Conservation (phyloP, 2,329 filamentous ascomycete species). For the Sporothrix pallida region DNA sequence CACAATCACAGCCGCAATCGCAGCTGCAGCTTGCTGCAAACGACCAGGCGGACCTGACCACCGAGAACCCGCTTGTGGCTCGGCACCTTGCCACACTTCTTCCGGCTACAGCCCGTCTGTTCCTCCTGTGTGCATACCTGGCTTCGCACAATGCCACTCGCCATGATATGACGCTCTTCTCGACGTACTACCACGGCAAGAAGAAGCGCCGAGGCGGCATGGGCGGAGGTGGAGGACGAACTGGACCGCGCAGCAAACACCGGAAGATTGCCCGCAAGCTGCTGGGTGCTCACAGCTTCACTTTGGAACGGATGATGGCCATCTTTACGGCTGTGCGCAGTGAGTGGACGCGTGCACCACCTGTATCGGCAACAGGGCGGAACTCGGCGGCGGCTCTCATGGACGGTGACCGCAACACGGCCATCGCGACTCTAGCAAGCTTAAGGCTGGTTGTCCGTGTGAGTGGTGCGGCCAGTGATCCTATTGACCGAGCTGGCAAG, state of each 20-base stretch:
- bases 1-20: not conserved
- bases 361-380: slow-evolving; percentile 35
- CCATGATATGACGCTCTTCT: slow-evolving; percentile 78
- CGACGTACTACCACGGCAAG: slow-evolving; percentile 66
- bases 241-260: slow-evolving; percentile 54
- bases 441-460: slow-evolving; percentile 72
- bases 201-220: slow-evolving; percentile 57
- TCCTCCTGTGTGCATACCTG: slow-evolving; percentile 79
- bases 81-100: slow-evolving; percentile 59
- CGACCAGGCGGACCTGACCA: slow-evolving; percentile 48
- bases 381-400: slow-evolving; percentile 44
- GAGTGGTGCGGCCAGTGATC: slow-evolving; percentile 62
- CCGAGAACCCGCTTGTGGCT: slow-evolving; percentile 36
- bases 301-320: slow-evolving; percentile 77
- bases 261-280: slow-evolving; percentile 78
- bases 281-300: slow-evolving; percentile 76
- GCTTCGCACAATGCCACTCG: slow-evolving; percentile 78
- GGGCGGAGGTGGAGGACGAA: slow-evolving; percentile 41
- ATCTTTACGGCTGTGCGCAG: slow-evolving; percentile 72
- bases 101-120: slow-evolving; percentile 73
- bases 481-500: slow-evolving; percentile 70
- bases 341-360: slow-evolving; percentile 56
- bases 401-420: slow-evolving; percentile 65
- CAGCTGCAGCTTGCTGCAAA: not conserved
- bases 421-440: slow-evolving; percentile 74